Percentiles rank a stretch among this genome's conserved stretches.
These are phyloP conservation scores for Phoma sp. DNA, from an alignment of 2,329 filamentous ascomycete genomes.

Conservation along the genomic window DNA sequence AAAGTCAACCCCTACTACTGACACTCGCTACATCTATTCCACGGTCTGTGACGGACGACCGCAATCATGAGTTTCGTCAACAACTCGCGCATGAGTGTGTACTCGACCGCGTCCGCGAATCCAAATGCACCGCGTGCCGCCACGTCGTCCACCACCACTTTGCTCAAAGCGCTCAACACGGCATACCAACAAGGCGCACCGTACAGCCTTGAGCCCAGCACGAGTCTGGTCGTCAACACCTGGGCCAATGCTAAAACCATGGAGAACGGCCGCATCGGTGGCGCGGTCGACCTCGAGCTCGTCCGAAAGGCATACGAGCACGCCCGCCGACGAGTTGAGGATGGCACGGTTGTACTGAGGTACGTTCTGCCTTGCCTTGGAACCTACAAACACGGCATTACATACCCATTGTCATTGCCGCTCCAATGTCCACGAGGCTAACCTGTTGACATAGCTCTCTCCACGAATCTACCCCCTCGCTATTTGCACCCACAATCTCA, in stretches of 20 bases:
- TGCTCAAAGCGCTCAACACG: slow-evolving; percentile 90
- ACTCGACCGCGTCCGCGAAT: slow-evolving; percentile 66
- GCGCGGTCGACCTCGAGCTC: slow-evolving; percentile 80
- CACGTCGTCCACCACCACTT: slow-evolving; percentile 83
- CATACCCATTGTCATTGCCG: neutral
- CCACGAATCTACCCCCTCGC: slow-evolving; percentile 84
- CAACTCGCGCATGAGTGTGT: slow-evolving; percentile 66
- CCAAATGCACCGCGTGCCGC: slow-evolving; percentile 58
- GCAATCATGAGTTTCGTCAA: slow-evolving; percentile 58
- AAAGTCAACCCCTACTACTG: slow-evolving; percentile 20
- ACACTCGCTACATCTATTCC: slow-evolving; percentile 27
- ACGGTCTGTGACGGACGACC: slow-evolving; percentile 7
- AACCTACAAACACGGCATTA: no score
- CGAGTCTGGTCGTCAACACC: slow-evolving; percentile 92
- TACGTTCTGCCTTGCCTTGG: slow-evolving; percentile 53
- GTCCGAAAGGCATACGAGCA: slow-evolving; percentile 93
- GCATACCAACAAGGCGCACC: slow-evolving; percentile 82
- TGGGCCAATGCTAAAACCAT: slow-evolving; percentile 83
- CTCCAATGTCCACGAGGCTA: neutral
- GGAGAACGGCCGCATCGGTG: slow-evolving; percentile 73
- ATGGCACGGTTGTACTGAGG: slow-evolving; percentile 91
- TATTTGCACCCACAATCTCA: slow-evolving; percentile 80
- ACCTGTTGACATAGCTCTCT: slow-evolving; percentile 69
- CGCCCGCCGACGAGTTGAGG: slow-evolving; percentile 89
- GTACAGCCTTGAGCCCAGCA: slow-evolving; percentile 87